A percentile compares a stretch with the other conserved stretches of the same genome.
phyloP scores from a whole-genome alignment of 2,329 filamentous ascomycete species.

The Graphium sp. region DNA sequence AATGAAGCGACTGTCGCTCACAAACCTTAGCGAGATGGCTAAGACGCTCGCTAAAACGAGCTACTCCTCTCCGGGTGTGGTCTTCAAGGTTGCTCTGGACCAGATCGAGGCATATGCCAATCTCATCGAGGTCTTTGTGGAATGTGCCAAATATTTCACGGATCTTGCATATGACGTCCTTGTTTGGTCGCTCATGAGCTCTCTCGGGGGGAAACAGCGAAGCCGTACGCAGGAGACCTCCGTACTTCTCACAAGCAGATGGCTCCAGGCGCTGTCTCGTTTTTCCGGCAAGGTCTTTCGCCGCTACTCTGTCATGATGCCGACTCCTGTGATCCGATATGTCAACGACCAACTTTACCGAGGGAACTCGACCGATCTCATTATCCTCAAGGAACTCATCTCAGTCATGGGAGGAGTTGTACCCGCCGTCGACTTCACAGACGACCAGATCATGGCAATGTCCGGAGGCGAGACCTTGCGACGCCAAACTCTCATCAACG shows the following conservation, averaged over 20 bases:
- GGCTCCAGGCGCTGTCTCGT: conserved; percentile 78
- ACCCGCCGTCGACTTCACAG: conserved; percentile 73
- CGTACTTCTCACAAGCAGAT: conserved; percentile 65
- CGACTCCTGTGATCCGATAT: conserved; percentile 75
- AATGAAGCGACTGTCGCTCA: conserved; percentile 77
- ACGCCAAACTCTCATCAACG: conserved; percentile 60
- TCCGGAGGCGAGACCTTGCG: conserved; percentile 69
- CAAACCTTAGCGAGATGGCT: conserved; percentile 74
- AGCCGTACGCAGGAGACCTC: conserved; percentile 46
- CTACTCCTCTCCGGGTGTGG: conserved; percentile 74
- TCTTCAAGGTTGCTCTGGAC: conserved; percentile 75
- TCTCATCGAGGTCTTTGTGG: conserved; percentile 84
- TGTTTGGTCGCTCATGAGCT: conserved; percentile 79
- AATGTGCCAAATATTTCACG: conserved; percentile 89
- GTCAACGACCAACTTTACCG: conserved; percentile 68
- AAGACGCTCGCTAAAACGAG: conserved; percentile 84
- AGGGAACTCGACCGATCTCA: conserved; percentile 78
- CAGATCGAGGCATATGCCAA: conserved; percentile 93
- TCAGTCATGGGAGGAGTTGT: conserved; percentile 88
- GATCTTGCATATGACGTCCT: conserved; percentile 84
- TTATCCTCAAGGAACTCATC: conserved; percentile 81
- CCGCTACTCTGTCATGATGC: conserved; percentile 69
- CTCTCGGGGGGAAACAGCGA: conserved; percentile 41
- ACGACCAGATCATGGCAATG: conserved; percentile 74
- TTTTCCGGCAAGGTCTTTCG: conserved; percentile 86